Evolutionary conservation across 169 alveolate genomes (phyloP).

Genomic region (Plasmodium yoelii): DNA sequence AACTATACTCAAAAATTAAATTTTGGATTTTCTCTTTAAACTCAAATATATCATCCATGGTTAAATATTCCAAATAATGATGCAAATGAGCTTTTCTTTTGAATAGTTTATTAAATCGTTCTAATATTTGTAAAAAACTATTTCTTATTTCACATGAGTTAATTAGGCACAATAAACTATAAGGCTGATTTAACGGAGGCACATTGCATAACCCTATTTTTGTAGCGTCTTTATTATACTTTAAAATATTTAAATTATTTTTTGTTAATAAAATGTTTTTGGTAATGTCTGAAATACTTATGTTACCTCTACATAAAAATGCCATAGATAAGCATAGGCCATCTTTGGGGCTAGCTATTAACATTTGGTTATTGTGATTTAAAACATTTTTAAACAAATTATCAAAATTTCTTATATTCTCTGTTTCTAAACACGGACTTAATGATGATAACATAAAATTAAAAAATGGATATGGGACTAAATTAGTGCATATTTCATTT

Average conservation of each 20-base stretch:
- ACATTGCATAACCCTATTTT: conserved; percentile 92
- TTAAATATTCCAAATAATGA: conserved; percentile 89
- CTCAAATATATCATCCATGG: conserved; percentile 59
- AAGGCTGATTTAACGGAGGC: conserved; percentile 91
- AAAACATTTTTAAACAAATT: conserved; percentile 78
- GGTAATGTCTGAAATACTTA: conserved; percentile 91
- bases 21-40: conserved; percentile 85
- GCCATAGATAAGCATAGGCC: conserved; percentile 93
- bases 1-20: conserved; percentile 80
- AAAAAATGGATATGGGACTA: conserved; percentile 95
- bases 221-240: conserved; percentile 94
- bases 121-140: conserved; percentile 82
- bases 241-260: conserved; percentile 89
- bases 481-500: conserved; percentile 96
- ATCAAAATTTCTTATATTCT: conserved; percentile 60
- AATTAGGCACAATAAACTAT: conserved; percentile 89
- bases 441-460: conserved; percentile 91
- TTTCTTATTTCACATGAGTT: conserved; percentile 90
- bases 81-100: conserved; percentile 92
- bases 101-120: conserved; percentile 89
- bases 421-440: conserved; percentile 84
- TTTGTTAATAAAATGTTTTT: conserved; percentile 89
- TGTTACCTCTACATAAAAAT: conserved; percentile 92
- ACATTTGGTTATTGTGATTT: conserved; percentile 81
- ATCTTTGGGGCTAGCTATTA: conserved; percentile 88